phyloP scores from a whole-genome alignment of 2,329 filamentous ascomycete species.

The Trichophyton verrucosum region DNA sequence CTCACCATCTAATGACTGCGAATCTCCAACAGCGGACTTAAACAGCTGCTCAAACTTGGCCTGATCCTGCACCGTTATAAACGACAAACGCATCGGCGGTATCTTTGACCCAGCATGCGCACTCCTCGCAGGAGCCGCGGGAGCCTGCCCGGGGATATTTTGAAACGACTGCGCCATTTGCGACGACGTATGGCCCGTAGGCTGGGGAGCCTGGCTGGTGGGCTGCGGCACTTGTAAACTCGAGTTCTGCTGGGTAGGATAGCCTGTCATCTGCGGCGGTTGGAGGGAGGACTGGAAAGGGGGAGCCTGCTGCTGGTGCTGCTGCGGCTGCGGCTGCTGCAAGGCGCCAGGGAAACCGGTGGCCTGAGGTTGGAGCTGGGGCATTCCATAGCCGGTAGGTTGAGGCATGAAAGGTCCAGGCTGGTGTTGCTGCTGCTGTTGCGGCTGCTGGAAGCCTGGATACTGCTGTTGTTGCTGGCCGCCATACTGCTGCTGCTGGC shows the following conservation, averaged over 20 bases:
- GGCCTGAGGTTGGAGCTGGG: slow-evolving; percentile 36
- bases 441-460: slow-evolving; percentile 28
- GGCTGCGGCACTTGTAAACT: background rate
- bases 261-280: slow-evolving; percentile 40
- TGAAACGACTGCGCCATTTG: slow-evolving; percentile 55
- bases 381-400: slow-evolving; percentile 51
- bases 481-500: slow-evolving; percentile 4
- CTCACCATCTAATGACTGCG: slow-evolving; percentile 65
- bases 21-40: slow-evolving; percentile 81
- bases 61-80: slow-evolving; percentile 90
- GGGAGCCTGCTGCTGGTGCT: slow-evolving; percentile 30
- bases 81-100: slow-evolving; percentile 84
- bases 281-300: slow-evolving; percentile 3
- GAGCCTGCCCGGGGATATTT: slow-evolving; percentile 35
- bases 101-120: slow-evolving; percentile 61
- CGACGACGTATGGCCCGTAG: slow-evolving; percentile 43
- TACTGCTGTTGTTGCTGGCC: slow-evolving; percentile 42
- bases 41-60: slow-evolving; percentile 96
- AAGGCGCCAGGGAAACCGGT: slow-evolving; percentile 36
- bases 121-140: slow-evolving; percentile 50
- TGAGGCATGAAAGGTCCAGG: slow-evolving; percentile 48
- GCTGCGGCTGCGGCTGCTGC: slow-evolving; percentile 1
- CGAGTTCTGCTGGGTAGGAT: slow-evolving; percentile 41
- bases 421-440: slow-evolving; percentile 43
- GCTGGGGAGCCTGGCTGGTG: background rate